A percentile compares a stretch with the other conserved stretches of the same genome.
Evolutionary conservation across 345 rosid genomes (phyloP).

Genomic region (Linum lewisii): DNA sequence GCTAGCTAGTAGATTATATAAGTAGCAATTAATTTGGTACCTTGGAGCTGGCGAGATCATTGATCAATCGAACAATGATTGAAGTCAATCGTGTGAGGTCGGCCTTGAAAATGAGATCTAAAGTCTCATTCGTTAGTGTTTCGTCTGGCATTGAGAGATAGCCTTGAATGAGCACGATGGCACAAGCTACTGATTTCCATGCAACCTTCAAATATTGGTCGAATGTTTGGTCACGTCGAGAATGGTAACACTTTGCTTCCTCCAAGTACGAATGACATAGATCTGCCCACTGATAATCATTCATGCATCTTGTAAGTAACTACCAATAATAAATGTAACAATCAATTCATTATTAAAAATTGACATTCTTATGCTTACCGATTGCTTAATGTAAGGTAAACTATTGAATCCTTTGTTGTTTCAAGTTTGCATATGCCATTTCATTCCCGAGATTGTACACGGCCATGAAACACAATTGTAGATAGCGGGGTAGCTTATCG

Average conservation of each 20-base stretch:
- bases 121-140: background rate
- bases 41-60: conserved; percentile 17
- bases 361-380: background rate
- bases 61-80: conserved; percentile 6
- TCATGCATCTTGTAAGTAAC: too few relatives aligned
- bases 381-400: conserved; percentile 5
- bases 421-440: background rate
- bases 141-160: background rate
- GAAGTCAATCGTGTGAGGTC: background rate
- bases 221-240: conserved; percentile 7
- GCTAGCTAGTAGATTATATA: too few relatives aligned
- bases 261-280: conserved; percentile 7
- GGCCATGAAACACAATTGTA: conserved; percentile 6
- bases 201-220: conserved; percentile 16
- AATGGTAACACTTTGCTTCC: conserved; percentile 12
- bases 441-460: conserved; percentile 1
- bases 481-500: background rate
- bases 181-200: background rate
- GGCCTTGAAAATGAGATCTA: background rate
- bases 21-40: conserved; percentile 4
- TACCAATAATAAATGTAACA: too few relatives aligned
- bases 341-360: background rate
- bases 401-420: conserved; percentile 2
- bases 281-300: conserved; percentile 9
- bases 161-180: background rate